Evolutionary conservation across 2,329 filamentous ascomycete genomes (phyloP), one percentile per base, ranked within the genome.

Genomic region (Penicillium polonicum): DNA sequence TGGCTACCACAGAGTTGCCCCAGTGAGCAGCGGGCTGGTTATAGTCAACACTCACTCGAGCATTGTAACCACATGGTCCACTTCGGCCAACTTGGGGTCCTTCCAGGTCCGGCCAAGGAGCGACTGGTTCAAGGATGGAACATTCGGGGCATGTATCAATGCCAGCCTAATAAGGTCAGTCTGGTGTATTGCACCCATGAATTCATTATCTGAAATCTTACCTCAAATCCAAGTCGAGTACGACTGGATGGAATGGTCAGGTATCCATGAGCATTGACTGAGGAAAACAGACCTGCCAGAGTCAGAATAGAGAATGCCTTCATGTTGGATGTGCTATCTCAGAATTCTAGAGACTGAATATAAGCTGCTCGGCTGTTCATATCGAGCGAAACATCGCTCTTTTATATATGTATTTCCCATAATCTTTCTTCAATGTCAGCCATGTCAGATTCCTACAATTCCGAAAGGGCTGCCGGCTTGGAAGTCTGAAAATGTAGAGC

Each of bases 131-230:
- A 2, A 82, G 77, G 55, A 84, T 83, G 6, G 80, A 77, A 61
- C 81, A 84, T 66, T 83, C 82, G 0, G 82, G 82, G 61, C 81
- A 84, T 0, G 79, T 78, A 60, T 83, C 81, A 9, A 76, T 69
- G 0, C 78, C 79, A 29, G 77, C 72, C 80, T 82, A 55, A 13
- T 15, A 31, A 45, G 4, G 10, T 45, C 17, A 45, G 43, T 5
- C n/a, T 19, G 5, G 3, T 8, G 27, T 31, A 8, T 35, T 35
- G 3, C 17, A 31, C 29, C 25, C 10, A 45, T 19, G 25, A 12
- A 31, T 8, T 19, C 25, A 8, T 19, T 10, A 8, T 19, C 25
- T 13, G 17, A 31, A 3, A 13, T 8, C 17, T 15, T 45, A 45
- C 43, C 43, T 45, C 43, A n/a, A 45, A 45, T 19, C 43, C 43